Evolutionary conservation across 176 grass and related monocot species (phyloP).

Genomic region (Carex kokanica): DNA sequence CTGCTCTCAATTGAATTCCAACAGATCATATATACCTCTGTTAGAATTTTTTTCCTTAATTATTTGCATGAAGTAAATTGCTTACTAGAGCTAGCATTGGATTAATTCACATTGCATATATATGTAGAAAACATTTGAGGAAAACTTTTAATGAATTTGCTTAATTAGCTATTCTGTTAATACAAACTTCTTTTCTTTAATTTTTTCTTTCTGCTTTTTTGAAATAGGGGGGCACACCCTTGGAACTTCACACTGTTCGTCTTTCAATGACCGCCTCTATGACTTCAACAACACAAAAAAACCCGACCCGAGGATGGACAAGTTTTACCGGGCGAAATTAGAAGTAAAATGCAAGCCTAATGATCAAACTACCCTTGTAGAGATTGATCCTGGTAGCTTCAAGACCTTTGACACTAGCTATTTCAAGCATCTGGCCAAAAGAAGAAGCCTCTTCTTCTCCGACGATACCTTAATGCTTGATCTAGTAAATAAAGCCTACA

Average conservation of each 20-base stretch:
- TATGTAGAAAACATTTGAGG: background rate
- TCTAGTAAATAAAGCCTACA: conserved; percentile 35
- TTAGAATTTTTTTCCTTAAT: background rate
- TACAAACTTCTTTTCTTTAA: too few relatives aligned
- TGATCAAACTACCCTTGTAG: conserved; percentile 51
- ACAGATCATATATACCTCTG: background rate
- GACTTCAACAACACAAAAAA: conserved; percentile 46
- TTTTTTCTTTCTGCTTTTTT: background rate
- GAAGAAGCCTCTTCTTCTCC: conserved; percentile 59
- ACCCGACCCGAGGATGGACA: conserved; percentile 53
- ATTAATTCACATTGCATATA: background rate
- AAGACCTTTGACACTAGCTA: conserved; percentile 65
- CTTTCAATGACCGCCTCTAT: conserved; percentile 58
- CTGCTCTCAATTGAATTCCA: background rate
- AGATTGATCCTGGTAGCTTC: conserved; percentile 89
- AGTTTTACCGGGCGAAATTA: conserved; percentile 35
- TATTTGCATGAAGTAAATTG: conserved; percentile 2
- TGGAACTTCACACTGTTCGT: conserved; percentile 60
- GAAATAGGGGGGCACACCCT: conserved; percentile 64
- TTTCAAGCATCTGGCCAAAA: conserved; percentile 54
- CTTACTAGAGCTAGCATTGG: background rate
- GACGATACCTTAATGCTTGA: conserved; percentile 63
- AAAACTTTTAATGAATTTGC: background rate
- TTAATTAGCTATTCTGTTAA: too few relatives aligned
- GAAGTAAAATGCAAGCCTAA: conserved; percentile 44